These are phyloP conservation scores for Clathrus columnatus DNA, from an alignment of 768 basidiomycete species.

Conservation along the genomic window DNA sequence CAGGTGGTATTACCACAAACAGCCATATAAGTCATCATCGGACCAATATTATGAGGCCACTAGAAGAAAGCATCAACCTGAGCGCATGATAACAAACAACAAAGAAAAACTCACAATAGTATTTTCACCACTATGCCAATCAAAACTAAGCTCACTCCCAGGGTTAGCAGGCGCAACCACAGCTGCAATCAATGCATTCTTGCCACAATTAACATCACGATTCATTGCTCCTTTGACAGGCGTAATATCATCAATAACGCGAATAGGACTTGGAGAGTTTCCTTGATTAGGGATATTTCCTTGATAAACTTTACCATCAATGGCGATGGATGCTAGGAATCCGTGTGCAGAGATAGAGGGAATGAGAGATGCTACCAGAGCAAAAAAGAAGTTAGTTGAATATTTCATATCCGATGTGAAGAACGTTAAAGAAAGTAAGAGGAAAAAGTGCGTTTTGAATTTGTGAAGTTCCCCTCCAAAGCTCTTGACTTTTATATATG, in stretches of 20 bases:
- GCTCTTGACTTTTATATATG: no score
- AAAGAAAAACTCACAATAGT: slow-evolving; percentile 14
- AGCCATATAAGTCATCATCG: slow-evolving; percentile 69
- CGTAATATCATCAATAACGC: slow-evolving; percentile 32
- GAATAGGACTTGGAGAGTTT: slow-evolving; percentile 28
- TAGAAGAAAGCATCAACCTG: slow-evolving; percentile 12
- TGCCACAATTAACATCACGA: slow-evolving; percentile 51
- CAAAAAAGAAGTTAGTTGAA: slow-evolving; percentile 1
- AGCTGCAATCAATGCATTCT: slow-evolving; percentile 38
- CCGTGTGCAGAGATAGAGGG: slow-evolving; percentile 33
- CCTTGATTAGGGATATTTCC: slow-evolving; percentile 37
- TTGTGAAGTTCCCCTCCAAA: no score
- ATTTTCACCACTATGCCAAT: slow-evolving; percentile 43
- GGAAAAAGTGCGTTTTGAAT: not conserved
- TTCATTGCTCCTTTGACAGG: slow-evolving; percentile 54
- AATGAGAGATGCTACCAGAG: slow-evolving; percentile 15
- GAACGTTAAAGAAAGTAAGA: not conserved
- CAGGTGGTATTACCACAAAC: slow-evolving; percentile 50
- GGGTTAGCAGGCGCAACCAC: slow-evolving; percentile 49
- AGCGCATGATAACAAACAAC: not conserved
- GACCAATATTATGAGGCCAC: slow-evolving; percentile 56
- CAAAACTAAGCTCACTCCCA: slow-evolving; percentile 44
- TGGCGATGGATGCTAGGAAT: slow-evolving; percentile 31
- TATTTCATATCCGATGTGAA: slow-evolving; percentile 10
- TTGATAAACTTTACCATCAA: slow-evolving; percentile 36